Evolutionary conservation across 2,329 filamentous ascomycete species (phyloP), one percentile per base, ranked within the genome.

Genomic region (Fusarium sulawesiense): DNA sequence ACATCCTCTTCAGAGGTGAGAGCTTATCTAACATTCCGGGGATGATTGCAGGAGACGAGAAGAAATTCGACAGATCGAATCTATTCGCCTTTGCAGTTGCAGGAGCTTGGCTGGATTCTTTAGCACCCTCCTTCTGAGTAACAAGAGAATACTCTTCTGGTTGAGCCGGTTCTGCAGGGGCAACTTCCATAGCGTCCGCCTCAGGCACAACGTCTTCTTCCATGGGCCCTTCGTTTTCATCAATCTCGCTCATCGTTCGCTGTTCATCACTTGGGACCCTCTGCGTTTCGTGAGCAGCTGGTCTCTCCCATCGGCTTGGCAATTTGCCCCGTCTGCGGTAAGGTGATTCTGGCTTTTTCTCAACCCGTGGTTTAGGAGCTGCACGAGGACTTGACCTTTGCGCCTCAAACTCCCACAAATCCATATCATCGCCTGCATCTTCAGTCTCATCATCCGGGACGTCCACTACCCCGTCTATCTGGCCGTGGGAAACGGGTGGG

Each of bases 351-450:
- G 74, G 63, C 12, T 71, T 66, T 29, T 61, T 76, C 48, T 70
- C 77, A 23, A 74, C 76, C 41, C 80, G 79, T 3, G 77, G 72
- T 44, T 76, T 76, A 25, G 71, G 71, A 34, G 69, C 54, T 23
- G 77, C 71, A 7, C 68, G 76, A 12, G 84, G 83, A 2, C 81
- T 81, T 9, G 81, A 78, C 14, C 87, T 83, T 56, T 83, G 81
- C 13, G 87, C 87, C 73, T 89, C 87, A 25, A 88, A 73, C 32
- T 86, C 87, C 87, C 87, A 89, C 13, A 89, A 81, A 67, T 89
- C 80, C 13, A 83, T 84, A 6, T 83, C 82, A n/a, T 84, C 83
- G 27, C 81, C 80, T 9, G 53, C 56, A 21, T 70, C 74, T 49
- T 73, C 67, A 7, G 68, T 41, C 29, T 49, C 56, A 12, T 73